Percentiles rank a stretch among this genome's conserved stretches.
Conservation (phyloP, 768 basidiomycete species). For the Rickenella mellea region DNA sequence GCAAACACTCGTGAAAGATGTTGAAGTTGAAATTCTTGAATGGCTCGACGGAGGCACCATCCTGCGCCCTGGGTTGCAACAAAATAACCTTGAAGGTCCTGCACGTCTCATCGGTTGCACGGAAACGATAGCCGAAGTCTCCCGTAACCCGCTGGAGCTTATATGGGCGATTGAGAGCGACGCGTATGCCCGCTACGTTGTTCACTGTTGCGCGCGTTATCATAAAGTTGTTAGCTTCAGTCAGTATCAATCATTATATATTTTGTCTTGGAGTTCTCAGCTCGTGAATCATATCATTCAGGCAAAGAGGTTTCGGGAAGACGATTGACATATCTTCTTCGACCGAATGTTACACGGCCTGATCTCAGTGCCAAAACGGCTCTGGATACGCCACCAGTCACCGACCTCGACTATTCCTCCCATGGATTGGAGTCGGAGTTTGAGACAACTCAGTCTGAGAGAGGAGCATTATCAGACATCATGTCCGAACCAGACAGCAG, state of each 20-base stretch:
- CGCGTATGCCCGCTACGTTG: slow-evolving; percentile 68
- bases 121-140: slow-evolving; percentile 53
- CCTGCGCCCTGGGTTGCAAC: slow-evolving; percentile 36
- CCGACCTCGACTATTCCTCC: slow-evolving; percentile 46
- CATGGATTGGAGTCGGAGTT: not conserved
- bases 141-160: slow-evolving; percentile 53
- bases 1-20: slow-evolving; percentile 52
- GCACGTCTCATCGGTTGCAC: slow-evolving; percentile 43
- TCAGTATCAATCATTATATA: slow-evolving; percentile 24
- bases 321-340: slow-evolving; percentile 71
- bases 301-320: slow-evolving; percentile 36
- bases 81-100: slow-evolving; percentile 14
- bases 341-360: slow-evolving; percentile 63
- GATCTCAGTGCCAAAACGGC: slow-evolving; percentile 31
- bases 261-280: no score
- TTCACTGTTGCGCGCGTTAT: slow-evolving; percentile 77
- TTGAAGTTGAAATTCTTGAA: slow-evolving; percentile 51
- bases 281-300: slow-evolving; percentile 4
- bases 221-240: slow-evolving; percentile 77
- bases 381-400: slow-evolving; percentile 65
- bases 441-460: slow-evolving; percentile 1
- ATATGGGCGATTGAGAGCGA: slow-evolving; percentile 69
- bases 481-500: not conserved
- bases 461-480: not conserved
- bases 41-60: slow-evolving; percentile 61